phyloP scores from a whole-genome alignment of 2,329 filamentous ascomycete species.

The Colletotrichum australisinense region DNA sequence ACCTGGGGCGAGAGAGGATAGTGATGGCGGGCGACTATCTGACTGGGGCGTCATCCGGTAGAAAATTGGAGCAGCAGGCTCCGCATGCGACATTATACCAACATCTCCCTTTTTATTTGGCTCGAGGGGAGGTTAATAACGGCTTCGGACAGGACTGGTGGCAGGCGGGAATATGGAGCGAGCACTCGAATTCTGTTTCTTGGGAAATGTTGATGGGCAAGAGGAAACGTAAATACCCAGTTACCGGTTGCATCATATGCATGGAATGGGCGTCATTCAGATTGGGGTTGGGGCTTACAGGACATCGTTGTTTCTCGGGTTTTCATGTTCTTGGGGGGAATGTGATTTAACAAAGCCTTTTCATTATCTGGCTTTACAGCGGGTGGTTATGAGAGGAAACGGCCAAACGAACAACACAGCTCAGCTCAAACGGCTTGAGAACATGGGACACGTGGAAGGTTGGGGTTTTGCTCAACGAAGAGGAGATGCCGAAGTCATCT shows the following conservation, averaged over 20 bases:
- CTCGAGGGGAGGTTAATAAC: not conserved
- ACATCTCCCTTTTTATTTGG: slow-evolving; percentile 9
- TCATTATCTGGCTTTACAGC: slow-evolving; percentile 1
- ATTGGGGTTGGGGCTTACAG: not conserved
- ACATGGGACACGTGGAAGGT: not conserved
- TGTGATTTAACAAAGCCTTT: slow-evolving; percentile 3
- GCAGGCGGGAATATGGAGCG: slow-evolving; percentile 10
- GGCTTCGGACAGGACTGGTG: not conserved
- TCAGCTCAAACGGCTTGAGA: not conserved
- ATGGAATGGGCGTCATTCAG: slow-evolving; percentile 33
- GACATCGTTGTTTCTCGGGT: slow-evolving; percentile 7
- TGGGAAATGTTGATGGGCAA: slow-evolving; percentile 6
- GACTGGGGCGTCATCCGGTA: slow-evolving; percentile 88
- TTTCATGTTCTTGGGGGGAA: not conserved
- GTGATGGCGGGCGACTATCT: slow-evolving; percentile 73
- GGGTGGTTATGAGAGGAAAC: not conserved
- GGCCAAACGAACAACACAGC: not conserved
- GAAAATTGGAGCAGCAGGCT: slow-evolving; percentile 32
- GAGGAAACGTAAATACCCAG: slow-evolving; percentile 28
- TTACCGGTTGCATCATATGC: slow-evolving; percentile 31
- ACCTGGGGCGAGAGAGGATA: slow-evolving; percentile 76
- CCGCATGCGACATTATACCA: not conserved
- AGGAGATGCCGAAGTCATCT: not conserved
- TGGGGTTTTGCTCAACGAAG: not conserved
- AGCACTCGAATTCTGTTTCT: slow-evolving; percentile 10